A percentile compares a stretch with the other conserved stretches of the same genome.
Evolutionary conservation across 1,284 basidiomycete species (phyloP).

Genomic region (Cutaneotrichosporon cutaneum): DNA sequence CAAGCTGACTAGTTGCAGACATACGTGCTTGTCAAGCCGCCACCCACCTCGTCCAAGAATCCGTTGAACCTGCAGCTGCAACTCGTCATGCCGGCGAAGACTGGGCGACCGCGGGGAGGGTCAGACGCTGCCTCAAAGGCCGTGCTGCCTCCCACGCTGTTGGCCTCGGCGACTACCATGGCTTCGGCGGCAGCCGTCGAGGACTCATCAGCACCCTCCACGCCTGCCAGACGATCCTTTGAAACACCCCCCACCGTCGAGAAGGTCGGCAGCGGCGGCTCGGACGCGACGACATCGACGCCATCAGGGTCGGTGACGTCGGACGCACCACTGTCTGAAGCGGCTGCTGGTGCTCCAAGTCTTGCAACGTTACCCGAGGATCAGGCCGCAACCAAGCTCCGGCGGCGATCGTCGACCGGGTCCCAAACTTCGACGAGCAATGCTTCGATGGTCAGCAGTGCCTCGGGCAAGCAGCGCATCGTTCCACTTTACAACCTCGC

Average conservation of each 20-base stretch:
- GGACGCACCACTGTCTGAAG: not conserved
- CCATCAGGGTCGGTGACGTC: not conserved
- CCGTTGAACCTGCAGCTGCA: slow-evolving; percentile 92
- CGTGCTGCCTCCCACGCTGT: not conserved
- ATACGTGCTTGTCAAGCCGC: slow-evolving; percentile 57
- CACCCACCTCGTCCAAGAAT: slow-evolving; percentile 73
- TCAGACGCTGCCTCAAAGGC: slow-evolving; percentile 9
- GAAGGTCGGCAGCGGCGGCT: not conserved
- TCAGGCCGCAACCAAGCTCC: not conserved
- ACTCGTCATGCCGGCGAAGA: slow-evolving; percentile 59
- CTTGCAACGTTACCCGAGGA: not conserved
- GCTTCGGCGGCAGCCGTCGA: not conserved
- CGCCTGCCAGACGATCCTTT: slow-evolving; percentile 16
- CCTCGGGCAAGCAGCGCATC: slow-evolving; percentile 59
- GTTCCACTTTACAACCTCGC: slow-evolving; percentile 92
- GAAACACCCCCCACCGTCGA: not conserved
- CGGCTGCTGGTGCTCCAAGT: not conserved
- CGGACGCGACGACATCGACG: not conserved
- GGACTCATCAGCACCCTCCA: slow-evolving; percentile 12
- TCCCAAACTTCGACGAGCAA: slow-evolving; percentile 8
- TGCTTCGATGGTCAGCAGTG: slow-evolving; percentile 14
- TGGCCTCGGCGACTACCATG: not conserved
- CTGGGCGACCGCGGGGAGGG: slow-evolving; percentile 5
- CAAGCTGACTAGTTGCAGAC: slow-evolving; percentile 58
- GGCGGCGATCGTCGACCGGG: slow-evolving; percentile 4